Evolutionary conservation across 2,329 filamentous ascomycete species (phyloP), one percentile per base, ranked within the genome.

Genomic region (Pezicula neosporulosa): DNA sequence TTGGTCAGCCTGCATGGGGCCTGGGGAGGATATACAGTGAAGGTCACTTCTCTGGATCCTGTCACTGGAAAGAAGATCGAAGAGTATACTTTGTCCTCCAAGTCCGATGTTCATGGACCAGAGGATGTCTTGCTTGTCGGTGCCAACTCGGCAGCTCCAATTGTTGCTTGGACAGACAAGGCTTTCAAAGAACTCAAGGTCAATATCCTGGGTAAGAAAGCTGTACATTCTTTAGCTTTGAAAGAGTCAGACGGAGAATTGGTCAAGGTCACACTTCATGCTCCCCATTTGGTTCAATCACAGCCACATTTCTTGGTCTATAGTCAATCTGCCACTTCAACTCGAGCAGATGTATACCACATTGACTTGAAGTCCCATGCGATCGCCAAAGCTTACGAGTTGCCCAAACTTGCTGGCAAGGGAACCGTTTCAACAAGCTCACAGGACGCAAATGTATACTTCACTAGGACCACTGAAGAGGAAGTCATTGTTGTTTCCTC

Each of bases 311-410:
- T 97, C 72, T 74, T 97, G 30, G 87, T 96, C 5, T 89, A 96
- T 60, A 90, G 83, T 60, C 78, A 85, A 60, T 89, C 89, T 0
- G 76, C 76, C 35, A 74, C 74, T 3, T 83, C 83, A 16, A 89
- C 92, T 65, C 90, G 88, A 75, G 93, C 87, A 3, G 87, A 95
- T 55, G 86, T 97, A 28, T 97, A 87, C 65, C 90, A 96, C 62
- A 80, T 95, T 53, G 81, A 96, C 60, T 69, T 89, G 77, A 49
- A 80, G 78, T 16, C 42, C n/a, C n/a, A 44, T 33, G 42, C 42
- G 24, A 78, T 93, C 27, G 79, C 77, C n/a, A 90, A 89, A 67
- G 87, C 87, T 1, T 96, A 96, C 66, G 83, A 86, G 27, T 76
- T 97, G 12, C 89, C 92, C 0, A 82, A 83, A 48, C 68, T 91